A percentile compares a stretch with the other conserved stretches of the same genome.
Conservation (phyloP, 495 filamentous ascomycete species). For the Chaetomium tenue region DNA sequence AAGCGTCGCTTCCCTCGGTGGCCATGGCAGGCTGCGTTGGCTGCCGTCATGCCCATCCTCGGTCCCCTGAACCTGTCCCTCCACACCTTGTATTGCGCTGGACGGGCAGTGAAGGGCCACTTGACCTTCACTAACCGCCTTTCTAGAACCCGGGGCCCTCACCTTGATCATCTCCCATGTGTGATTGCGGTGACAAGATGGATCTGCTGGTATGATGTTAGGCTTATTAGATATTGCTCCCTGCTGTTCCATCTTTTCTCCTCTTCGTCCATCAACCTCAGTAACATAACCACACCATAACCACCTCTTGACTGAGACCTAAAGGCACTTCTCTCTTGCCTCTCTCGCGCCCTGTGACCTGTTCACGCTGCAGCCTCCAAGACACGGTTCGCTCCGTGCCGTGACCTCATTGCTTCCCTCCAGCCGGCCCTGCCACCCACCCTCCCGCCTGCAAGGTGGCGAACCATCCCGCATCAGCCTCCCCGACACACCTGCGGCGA, state of each 20-base stretch:
- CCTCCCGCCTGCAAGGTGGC: conserved; percentile 19
- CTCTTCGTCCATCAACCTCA: neutral
- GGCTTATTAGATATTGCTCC: neutral
- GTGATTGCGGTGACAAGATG: neutral
- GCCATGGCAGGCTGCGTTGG: neutral
- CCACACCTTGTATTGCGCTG: neutral
- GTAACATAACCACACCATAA: too few species aligned
- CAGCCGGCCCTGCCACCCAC: conserved; percentile 16
- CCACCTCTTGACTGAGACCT: neutral
- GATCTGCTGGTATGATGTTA: neutral
- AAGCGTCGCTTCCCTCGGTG: neutral
- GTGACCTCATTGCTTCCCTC: conserved; percentile 30
- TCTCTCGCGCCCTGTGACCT: neutral
- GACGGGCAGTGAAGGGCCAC: neutral
- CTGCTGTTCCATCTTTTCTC: neutral
- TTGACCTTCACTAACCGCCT: neutral
- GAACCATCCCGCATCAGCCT: conserved; percentile 5
- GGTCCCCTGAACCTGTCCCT: too few species aligned
- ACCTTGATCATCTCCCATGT: neutral
- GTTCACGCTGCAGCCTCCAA: neutral
- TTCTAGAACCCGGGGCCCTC: neutral
- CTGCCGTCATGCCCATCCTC: neutral
- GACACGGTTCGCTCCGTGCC: conserved; percentile 12
- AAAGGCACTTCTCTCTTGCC: neutral
- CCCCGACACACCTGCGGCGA: conserved; percentile 9